phyloP scores from a whole-genome alignment of 2,329 filamentous ascomycete genomes.

The Arthrinium phaeospermum region DNA sequence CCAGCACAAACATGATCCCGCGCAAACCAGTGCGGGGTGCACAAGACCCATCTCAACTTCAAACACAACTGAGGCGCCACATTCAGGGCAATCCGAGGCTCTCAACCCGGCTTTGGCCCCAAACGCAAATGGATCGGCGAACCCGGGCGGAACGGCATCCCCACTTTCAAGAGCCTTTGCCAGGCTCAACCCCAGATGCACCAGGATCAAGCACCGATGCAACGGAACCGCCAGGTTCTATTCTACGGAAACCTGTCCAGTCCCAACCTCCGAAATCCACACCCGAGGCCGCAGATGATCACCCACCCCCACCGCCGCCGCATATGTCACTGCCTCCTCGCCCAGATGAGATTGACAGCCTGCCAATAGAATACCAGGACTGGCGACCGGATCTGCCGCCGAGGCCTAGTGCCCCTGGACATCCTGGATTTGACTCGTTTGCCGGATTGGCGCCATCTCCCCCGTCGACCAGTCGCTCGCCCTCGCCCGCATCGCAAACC shows the following conservation, averaged over 20 bases:
- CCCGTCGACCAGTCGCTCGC: constrained; percentile 31
- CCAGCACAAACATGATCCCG: background rate
- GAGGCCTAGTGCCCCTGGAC: background rate
- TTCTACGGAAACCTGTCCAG: background rate
- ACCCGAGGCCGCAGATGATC: constrained; percentile 15
- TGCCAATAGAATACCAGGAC: constrained; percentile 16
- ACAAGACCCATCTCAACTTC: background rate
- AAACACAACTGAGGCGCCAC: background rate
- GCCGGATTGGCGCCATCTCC: background rate
- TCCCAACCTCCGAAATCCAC: background rate
- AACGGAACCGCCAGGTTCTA: background rate
- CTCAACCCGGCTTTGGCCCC: background rate
- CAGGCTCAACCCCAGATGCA: background rate
- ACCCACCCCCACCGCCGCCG: constrained; percentile 19
- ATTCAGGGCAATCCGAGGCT: background rate
- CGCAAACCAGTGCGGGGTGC: constrained; percentile 13
- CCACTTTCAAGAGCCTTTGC: constrained; percentile 1
- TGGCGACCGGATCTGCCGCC: background rate
- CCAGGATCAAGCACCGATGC: background rate
- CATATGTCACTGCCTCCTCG: constrained; percentile 22
- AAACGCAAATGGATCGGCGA: background rate
- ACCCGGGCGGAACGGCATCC: background rate
- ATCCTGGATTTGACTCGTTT: background rate
- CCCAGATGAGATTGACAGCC: constrained; percentile 6
- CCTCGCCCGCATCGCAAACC: constrained; percentile 42